These are phyloP conservation scores for Trichoderma sp. DNA, from an alignment of 2,329 filamentous ascomycete species.

Conservation along the genomic window DNA sequence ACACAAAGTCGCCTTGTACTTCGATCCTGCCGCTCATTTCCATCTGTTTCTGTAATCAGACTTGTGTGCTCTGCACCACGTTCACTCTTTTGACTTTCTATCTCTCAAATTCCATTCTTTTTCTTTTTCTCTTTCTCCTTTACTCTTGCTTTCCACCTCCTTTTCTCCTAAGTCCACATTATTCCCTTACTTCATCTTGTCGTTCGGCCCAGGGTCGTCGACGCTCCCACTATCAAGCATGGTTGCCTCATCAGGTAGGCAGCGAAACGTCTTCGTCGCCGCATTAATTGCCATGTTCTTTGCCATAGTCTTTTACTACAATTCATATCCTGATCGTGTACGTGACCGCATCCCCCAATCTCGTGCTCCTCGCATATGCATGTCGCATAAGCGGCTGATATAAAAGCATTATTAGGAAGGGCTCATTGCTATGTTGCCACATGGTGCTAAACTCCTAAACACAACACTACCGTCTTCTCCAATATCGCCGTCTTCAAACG, in stretches of 20 bases:
- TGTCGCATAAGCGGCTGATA: background rate
- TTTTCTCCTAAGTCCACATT: background rate
- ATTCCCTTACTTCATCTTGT: background rate
- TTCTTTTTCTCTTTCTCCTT: background rate
- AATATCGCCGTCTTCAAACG: background rate
- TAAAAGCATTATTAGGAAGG: background rate
- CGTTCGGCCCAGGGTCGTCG: constrained; percentile 1
- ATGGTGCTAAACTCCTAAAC: background rate
- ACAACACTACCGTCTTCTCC: background rate
- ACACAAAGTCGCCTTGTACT: background rate
- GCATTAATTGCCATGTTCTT: constrained; percentile 21
- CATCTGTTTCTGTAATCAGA: background rate
- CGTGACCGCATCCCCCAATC: background rate
- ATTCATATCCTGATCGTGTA: constrained; percentile 30
- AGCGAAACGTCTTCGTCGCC: constrained; percentile 26
- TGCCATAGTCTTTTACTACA: constrained; percentile 21
- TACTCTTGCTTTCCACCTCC: background rate
- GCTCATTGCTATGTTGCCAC: constrained; percentile 12
- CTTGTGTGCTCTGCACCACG: constrained; percentile 7
- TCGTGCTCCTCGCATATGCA: background rate
- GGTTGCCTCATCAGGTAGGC: constrained; percentile 19
- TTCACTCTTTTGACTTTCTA: background rate
- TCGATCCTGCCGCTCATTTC: constrained; percentile 18
- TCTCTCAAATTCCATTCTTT: background rate
- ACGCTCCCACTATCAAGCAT: background rate